Percentiles rank a stretch among this genome's conserved stretches.
Conservation (phyloP, 2,329 filamentous ascomycete genomes). For the Sporothrix luriei region DNA sequence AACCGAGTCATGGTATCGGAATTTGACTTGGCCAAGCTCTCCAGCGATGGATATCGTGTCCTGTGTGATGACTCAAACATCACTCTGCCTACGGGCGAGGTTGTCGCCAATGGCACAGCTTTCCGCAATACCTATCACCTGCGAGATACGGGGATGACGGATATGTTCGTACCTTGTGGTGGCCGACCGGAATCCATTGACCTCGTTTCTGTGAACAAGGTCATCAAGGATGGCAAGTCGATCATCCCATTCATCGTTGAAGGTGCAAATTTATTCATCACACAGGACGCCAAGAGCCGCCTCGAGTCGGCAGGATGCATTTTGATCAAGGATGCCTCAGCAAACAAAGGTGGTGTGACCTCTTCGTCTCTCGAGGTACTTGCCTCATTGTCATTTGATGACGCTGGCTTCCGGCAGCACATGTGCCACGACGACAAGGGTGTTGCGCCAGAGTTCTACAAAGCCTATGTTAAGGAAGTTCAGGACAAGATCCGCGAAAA, state of each 20-base stretch:
- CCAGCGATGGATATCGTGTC: constrained; percentile 84
- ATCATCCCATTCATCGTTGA: constrained; percentile 94
- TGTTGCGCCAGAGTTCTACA: constrained; percentile 84
- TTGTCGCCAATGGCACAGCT: constrained; percentile 84
- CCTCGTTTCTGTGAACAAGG: constrained; percentile 78
- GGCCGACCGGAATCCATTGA: constrained; percentile 97
- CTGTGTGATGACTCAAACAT: constrained; percentile 89
- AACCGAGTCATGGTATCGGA: constrained; percentile 85
- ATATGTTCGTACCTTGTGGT: constrained; percentile 93
- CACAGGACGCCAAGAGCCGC: constrained; percentile 93
- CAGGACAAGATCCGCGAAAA: constrained; percentile 91
- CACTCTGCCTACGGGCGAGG: constrained; percentile 82
- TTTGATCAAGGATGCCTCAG: constrained; percentile 95
- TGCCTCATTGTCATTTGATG: constrained; percentile 91
- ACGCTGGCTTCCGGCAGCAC: constrained; percentile 81
- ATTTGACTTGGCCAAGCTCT: constrained; percentile 84
- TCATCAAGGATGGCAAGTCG: constrained; percentile 87
- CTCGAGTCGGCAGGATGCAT: constrained; percentile 94
- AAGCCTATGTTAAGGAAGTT: constrained; percentile 87
- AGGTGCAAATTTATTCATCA: constrained; percentile 94
- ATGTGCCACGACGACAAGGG: constrained; percentile 83
- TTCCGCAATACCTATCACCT: constrained; percentile 99
- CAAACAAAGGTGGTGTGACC: constrained; percentile 98
- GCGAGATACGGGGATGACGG: constrained; percentile 73
- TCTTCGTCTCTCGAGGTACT: constrained; percentile 96